Conservation (phyloP, 2,329 filamentous ascomycete species). For the Fusarium siculi region DNA sequence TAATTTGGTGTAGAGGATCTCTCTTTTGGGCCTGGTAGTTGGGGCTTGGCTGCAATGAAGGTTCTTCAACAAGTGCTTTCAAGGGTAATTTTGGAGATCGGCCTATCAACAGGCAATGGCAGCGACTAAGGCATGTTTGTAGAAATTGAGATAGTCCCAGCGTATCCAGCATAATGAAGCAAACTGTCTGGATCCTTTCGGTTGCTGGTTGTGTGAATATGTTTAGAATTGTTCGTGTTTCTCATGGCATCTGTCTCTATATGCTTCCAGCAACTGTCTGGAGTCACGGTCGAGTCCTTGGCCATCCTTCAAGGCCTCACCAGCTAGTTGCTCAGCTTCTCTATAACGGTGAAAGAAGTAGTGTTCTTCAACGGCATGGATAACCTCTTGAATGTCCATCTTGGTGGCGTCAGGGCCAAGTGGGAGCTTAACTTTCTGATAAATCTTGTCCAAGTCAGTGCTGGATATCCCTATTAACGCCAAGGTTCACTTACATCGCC, state of each 20-base stretch:
- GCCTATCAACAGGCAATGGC: not conserved
- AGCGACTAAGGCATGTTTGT: conserved; percentile 14
- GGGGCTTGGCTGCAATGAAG: not conserved
- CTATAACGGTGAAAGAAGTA: conserved; percentile 63
- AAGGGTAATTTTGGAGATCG: not conserved
- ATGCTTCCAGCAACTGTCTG: conserved; percentile 52
- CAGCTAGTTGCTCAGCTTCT: conserved; percentile 57
- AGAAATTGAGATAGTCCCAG: conserved; percentile 4
- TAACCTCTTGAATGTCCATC: conserved; percentile 59
- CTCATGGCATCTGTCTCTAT: conserved; percentile 55
- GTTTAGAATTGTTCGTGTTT: conserved; percentile 38
- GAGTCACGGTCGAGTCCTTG: conserved; percentile 58
- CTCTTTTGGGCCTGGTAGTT: not conserved
- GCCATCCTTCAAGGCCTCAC: conserved; percentile 47
- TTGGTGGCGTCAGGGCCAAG: conserved; percentile 54
- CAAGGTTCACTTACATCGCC: conserved; percentile 57
- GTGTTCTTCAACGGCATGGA: conserved; percentile 68
- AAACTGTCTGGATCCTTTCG: not conserved
- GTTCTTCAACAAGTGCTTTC: not conserved
- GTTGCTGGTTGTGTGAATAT: not conserved
- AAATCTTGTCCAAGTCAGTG: conserved; percentile 52
- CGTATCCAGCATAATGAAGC: conserved; percentile 2
- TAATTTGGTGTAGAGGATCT: not conserved
- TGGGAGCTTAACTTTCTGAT: conserved; percentile 56
- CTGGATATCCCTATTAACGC: not conserved